Conservation (phyloP, 768 basidiomycete genomes). For the Podaxis sp. region DNA sequence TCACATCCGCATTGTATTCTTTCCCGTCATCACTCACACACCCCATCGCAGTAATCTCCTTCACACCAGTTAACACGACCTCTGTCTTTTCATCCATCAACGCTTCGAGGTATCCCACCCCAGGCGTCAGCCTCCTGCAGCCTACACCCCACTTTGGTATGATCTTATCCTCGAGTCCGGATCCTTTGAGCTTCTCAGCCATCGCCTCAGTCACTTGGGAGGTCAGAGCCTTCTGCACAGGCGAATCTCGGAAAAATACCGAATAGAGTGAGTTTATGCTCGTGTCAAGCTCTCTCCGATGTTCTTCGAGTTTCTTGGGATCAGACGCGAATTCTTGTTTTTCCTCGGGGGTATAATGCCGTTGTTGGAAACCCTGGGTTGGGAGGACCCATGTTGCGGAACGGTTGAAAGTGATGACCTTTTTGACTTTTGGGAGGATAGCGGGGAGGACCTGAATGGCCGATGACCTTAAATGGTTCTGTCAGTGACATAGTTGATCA, state of each 20-base stretch:
- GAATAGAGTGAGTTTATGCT: slow-evolving; percentile 32
- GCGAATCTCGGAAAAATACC: slow-evolving; percentile 27
- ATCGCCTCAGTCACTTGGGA: slow-evolving; percentile 31
- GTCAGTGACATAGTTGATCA: neutral
- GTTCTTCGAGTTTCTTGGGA: slow-evolving; percentile 34
- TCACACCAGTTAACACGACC: slow-evolving; percentile 26
- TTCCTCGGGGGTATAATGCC: slow-evolving; percentile 37
- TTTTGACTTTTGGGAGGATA: slow-evolving; percentile 31
- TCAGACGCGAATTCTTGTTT: slow-evolving; percentile 33
- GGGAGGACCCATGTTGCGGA: slow-evolving; percentile 28
- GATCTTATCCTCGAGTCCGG: slow-evolving; percentile 40
- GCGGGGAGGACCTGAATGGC: slow-evolving; percentile 31
- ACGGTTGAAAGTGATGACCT: slow-evolving; percentile 30
- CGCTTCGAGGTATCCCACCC: slow-evolving; percentile 30
- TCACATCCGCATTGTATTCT: slow-evolving; percentile 28
- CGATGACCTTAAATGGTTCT: slow-evolving; percentile 22
- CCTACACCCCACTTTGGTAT: slow-evolving; percentile 30
- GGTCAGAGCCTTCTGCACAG: slow-evolving; percentile 27
- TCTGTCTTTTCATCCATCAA: slow-evolving; percentile 28
- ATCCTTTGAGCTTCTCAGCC: slow-evolving; percentile 36
- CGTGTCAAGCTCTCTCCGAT: slow-evolving; percentile 38
- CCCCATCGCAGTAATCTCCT: slow-evolving; percentile 28
- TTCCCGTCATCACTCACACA: slow-evolving; percentile 24
- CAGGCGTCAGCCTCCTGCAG: slow-evolving; percentile 32
- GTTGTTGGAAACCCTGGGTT: slow-evolving; percentile 21